Base-by-base conservation (phyloP, 83 land plant species). In the Picea abies region DNA sequence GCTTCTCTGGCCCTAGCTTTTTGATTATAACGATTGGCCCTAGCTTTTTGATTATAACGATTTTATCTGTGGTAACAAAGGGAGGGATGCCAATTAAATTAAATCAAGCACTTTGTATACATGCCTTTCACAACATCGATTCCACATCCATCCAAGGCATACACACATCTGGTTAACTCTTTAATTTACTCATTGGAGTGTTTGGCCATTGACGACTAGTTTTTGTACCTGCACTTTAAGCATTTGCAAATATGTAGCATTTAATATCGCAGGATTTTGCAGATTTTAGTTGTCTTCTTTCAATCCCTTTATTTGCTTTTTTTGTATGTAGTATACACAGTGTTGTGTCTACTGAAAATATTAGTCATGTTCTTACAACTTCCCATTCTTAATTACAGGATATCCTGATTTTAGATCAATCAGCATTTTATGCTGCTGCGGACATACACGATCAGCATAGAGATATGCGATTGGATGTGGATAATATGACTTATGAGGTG, bases 401-500 rank as follows among this genome's bases (percentile, higher is more conserved):
- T 44, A 52, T 72, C 22, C 12, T 71, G 65, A 41, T 72, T 26
- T 60, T 80, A 76, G 78, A 60, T 10, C 86, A 81, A 32, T 81
- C 80, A 52, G 60, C 61, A 66, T 81, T 81, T 17, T 83, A 83
- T n/a, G 69, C 10, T 79, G 56, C 71, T 0, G 52, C 41, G 5
- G 25, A 82, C 32, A 23, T 65, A 41, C 71, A 72, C 65, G 90
- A 89, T 79, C 88, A 86, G 79, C 90, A 89, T 44, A 82, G 88
- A 52, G 90, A 86, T 68, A 83, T 88, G 90, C 84, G 90, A 72
- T 69, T 89, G 9, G 90, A 89, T 61, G 63, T 89, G 35, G 90
- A 89, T 71, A 86, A 84, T 64, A 89, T 89, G 91, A 82, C 79
- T 14, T 89, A 89, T 62, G 91, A 89, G 91, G 91, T 89, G 47